Evolutionary conservation across 2,329 filamentous ascomycete species (phyloP).

Genomic region (Juglanconis oblonga): DNA sequence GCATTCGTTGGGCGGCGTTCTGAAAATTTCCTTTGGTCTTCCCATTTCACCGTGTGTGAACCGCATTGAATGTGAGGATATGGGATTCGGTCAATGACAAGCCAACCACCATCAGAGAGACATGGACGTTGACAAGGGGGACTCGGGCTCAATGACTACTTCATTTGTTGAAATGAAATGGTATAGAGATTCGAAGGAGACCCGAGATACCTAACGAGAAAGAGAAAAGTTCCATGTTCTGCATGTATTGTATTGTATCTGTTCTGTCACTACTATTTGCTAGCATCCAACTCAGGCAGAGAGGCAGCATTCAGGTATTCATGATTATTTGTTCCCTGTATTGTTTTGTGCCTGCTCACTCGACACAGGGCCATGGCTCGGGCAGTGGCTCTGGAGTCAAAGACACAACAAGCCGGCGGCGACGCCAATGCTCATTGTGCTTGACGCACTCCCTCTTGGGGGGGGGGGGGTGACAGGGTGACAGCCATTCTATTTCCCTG

Average conservation of each 20-base stretch:
- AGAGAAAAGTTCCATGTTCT: slow-evolving; percentile 4
- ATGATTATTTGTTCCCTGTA: no score
- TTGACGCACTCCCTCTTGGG: no score
- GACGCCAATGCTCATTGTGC: no score
- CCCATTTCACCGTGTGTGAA: background rate
- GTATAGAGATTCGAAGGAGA: slow-evolving; percentile 6
- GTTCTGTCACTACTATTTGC: no score
- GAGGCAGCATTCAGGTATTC: no score
- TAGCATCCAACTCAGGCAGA: no score
- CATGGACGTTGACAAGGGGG: background rate
- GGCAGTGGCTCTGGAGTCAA: no score
- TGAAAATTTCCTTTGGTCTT: background rate
- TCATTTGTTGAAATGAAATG: slow-evolving; percentile 7
- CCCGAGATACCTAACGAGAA: slow-evolving; percentile 2
- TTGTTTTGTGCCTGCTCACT: no score
- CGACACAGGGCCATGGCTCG: no score
- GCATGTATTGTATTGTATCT: background rate
- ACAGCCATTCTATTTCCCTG: no score
- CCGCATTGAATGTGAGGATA: background rate
- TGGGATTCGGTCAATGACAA: background rate
- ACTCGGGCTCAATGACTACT: background rate
- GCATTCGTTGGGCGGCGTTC: slow-evolving; percentile 17
- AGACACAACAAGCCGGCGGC: no score
- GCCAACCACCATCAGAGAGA: background rate
- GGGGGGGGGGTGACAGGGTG: no score